Evolutionary conservation across 176 grass and related monocot species (phyloP), one percentile per base, ranked within the genome.

Genomic region (Alloteropsis semialata): DNA sequence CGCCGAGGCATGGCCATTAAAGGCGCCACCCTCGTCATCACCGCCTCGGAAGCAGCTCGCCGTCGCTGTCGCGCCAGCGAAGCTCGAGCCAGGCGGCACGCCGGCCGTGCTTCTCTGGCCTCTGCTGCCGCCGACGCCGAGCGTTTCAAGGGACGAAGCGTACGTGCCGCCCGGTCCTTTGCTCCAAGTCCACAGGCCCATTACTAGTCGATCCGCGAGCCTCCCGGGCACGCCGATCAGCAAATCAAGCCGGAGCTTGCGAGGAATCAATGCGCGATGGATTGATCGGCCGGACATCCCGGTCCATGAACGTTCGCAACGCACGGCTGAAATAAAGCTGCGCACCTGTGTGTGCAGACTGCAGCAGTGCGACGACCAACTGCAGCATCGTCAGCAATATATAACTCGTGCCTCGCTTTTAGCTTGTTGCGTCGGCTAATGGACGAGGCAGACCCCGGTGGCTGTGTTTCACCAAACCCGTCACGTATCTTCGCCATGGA

Each of bases 41-140:
- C 38, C 65, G 6, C 12, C 29, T 21, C 56, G 4, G 81, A 48
- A 83, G 70, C 57, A 48, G 44, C 57, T 64, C 48, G 2, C 14
- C 42, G 22, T 17, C 6, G 61, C 42, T 76, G 14, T 58, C 19
- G 73, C 82, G 42, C 82, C 73, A 77, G 73, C 82, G 72, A 67
- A 67, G 2, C 38, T 12, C 22, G 6, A 22, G 37, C 25, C 50
- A 16, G 49, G 65, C 0, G 38, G 11, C 12, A 19, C n/a, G 54
- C 45, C 9, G 44, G 34, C 54, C 54, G 53, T 56, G 34, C 63
- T 37, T n/a, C 18, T 22, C 18, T 22, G 63, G 17, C 36, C 43
- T 8, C 55, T n/a, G 76, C 74, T 16, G 14, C 67, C 2, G n/a
- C n/a, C n/a, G n/a, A n/a, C n/a, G n/a, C n/a, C n/a, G 39, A 29